Evolutionary conservation across 2,329 filamentous ascomycete species (phyloP).

Genomic region (Fusarium sulawesiense): DNA sequence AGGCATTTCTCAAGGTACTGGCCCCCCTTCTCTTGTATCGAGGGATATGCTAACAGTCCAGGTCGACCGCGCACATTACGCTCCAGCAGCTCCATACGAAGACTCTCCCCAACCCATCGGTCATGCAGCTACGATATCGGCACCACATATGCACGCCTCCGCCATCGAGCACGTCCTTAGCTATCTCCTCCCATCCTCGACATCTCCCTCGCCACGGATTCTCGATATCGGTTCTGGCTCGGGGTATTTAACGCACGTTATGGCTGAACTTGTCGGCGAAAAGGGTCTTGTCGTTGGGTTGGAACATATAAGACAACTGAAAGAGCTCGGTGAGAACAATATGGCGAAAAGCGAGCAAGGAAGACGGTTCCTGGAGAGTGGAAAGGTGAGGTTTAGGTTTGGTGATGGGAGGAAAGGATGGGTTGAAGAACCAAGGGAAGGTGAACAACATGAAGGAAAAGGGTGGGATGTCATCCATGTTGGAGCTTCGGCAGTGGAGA

Average conservation of each 20-base stretch:
- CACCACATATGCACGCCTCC: slow-evolving; percentile 71
- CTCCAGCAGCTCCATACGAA: slow-evolving; percentile 75
- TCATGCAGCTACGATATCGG: slow-evolving; percentile 66
- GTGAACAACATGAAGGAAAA: slow-evolving; percentile 59
- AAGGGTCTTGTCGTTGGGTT: slow-evolving; percentile 72
- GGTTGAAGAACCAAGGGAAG: slow-evolving; percentile 57
- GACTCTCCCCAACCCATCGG: slow-evolving; percentile 68
- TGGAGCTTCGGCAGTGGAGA: slow-evolving; percentile 81
- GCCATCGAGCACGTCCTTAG: slow-evolving; percentile 63
- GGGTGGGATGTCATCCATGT: slow-evolving; percentile 96
- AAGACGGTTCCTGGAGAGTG: slow-evolving; percentile 67
- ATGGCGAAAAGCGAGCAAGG: slow-evolving; percentile 73
- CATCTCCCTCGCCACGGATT: slow-evolving; percentile 61
- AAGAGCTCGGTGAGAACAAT: slow-evolving; percentile 72
- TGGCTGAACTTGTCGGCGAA: slow-evolving; percentile 78
- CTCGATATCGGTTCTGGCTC: slow-evolving; percentile 81
- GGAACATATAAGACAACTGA: slow-evolving; percentile 76
- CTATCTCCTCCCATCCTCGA: slow-evolving; percentile 53
- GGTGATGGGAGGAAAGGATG: slow-evolving; percentile 80
- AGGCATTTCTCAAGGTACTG: slow-evolving; percentile 80
- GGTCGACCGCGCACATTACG: slow-evolving; percentile 91
- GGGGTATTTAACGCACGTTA: slow-evolving; percentile 87
- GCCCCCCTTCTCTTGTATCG: background rate
- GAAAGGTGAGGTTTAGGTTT: slow-evolving; percentile 76
- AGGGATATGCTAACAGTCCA: slow-evolving; percentile 49